phyloP scores from a whole-genome alignment of 2,329 filamentous ascomycete species.

The Onygenales sp. region DNA sequence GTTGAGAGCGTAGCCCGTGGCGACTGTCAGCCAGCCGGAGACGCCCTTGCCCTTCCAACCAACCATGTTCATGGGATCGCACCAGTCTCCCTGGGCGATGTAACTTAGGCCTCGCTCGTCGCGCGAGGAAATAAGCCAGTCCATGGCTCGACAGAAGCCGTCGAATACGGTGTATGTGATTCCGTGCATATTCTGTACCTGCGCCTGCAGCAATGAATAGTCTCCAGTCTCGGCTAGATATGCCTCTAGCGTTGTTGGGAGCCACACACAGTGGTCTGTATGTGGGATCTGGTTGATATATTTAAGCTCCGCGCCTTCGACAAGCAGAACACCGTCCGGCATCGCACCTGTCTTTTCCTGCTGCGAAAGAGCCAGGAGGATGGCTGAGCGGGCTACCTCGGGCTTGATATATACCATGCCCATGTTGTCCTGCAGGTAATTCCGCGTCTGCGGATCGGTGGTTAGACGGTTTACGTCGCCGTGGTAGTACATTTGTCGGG shows the following conservation, averaged over 20 bases:
- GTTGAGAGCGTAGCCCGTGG: constrained; percentile 44
- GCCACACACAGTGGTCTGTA: constrained; percentile 51
- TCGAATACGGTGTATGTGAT: constrained; percentile 44
- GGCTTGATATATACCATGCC: constrained; percentile 51
- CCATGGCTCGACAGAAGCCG: constrained; percentile 47
- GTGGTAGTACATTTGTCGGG: constrained; percentile 50
- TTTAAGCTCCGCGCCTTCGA: constrained; percentile 47
- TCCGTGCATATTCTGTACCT: constrained; percentile 34
- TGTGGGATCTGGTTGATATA: constrained; percentile 55
- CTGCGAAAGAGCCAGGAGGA: constrained; percentile 43
- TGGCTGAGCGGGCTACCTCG: constrained; percentile 38
- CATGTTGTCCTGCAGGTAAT: constrained; percentile 53
- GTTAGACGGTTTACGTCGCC: constrained; percentile 50
- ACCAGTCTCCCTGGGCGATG: constrained; percentile 53
- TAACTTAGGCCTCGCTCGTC: constrained; percentile 47
- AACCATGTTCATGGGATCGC: constrained; percentile 55
- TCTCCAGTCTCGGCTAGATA: constrained; percentile 49
- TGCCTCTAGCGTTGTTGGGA: constrained; percentile 45
- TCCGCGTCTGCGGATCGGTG: constrained; percentile 50
- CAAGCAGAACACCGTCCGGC: constrained; percentile 48
- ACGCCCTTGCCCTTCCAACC: constrained; percentile 49
- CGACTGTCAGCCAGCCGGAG: constrained; percentile 50
- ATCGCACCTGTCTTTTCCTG: constrained; percentile 48
- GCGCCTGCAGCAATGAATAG: constrained; percentile 40
- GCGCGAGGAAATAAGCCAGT: constrained; percentile 44